Percentiles rank a stretch among this genome's conserved stretches.
phyloP scores from a whole-genome alignment of 2,329 filamentous ascomycete genomes.

The Paraphaeosphaeria minitans region DNA sequence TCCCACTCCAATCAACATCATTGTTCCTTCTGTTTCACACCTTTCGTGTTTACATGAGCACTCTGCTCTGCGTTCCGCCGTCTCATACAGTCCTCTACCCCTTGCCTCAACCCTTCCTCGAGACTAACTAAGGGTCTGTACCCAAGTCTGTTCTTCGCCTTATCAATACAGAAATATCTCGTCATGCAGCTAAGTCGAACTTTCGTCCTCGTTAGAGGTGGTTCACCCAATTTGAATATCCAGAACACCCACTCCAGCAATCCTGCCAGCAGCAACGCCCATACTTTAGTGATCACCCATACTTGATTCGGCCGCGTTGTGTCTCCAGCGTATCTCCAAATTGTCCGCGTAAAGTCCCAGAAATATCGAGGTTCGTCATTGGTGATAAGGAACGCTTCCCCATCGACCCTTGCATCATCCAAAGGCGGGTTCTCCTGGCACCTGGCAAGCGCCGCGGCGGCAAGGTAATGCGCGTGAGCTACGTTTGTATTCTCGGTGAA shows the following conservation, averaged over 20 bases:
- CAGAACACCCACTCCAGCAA: constrained; percentile 17
- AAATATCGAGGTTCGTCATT: constrained; percentile 21
- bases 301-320: constrained; percentile 10
- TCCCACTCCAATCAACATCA: too few relatives aligned
- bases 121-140: constrained; percentile 22
- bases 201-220: constrained; percentile 8
- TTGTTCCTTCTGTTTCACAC: too few relatives aligned
- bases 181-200: constrained; percentile 15
- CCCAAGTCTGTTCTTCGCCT: constrained; percentile 22
- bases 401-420: constrained; percentile 13
- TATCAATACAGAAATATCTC: constrained; percentile 19
- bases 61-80: too few relatives aligned
- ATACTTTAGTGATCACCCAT: constrained; percentile 9
- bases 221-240: constrained; percentile 14
- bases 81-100: too few relatives aligned
- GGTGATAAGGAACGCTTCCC: constrained; percentile 22
- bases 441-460: constrained; percentile 14
- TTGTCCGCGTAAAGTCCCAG: constrained; percentile 15
- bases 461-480: constrained; percentile 19
- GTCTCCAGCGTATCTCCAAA: constrained; percentile 11
- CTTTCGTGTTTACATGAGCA: too few relatives aligned
- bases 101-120: too few relatives aligned
- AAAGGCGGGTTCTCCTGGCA: neutral
- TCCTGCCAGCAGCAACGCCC: constrained; percentile 1
- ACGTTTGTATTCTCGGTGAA: constrained; percentile 22